Evolutionary conservation across 495 filamentous ascomycete genomes (phyloP).

Genomic region (Polyplosphaeria fusca): DNA sequence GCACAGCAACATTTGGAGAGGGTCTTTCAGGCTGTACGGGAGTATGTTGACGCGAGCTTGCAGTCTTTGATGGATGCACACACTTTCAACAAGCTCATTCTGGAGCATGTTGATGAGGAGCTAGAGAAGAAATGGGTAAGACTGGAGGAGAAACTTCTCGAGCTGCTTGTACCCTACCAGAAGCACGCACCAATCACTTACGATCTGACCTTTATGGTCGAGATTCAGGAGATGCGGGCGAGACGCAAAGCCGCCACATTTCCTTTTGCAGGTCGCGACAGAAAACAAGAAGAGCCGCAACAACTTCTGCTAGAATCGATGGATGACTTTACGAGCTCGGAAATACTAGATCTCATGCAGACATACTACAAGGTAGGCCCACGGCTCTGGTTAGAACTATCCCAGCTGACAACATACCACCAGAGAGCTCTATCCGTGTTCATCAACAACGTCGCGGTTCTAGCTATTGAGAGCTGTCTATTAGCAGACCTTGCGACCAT

Average conservation of each 20-base stretch:
- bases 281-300: not conserved
- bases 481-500: conserved; percentile 38
- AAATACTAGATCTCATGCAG: conserved; percentile 33
- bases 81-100: not conserved
- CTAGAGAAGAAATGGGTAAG: not conserved
- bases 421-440: conserved; percentile 61
- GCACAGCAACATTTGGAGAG: conserved; percentile 1
- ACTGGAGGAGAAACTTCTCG: conserved; percentile 1
- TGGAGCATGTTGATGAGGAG: conserved; percentile 1
- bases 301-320: conserved; percentile 13
- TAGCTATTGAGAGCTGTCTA: conserved; percentile 19
- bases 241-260: not conserved
- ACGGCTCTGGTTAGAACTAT: not conserved
- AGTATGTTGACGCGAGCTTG: conserved; percentile 5
- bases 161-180: conserved; percentile 3
- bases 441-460: conserved; percentile 56
- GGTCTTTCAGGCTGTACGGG: conserved; percentile 4
- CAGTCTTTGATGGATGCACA: conserved; percentile 1
- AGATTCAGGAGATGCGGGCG: conserved; percentile 6
- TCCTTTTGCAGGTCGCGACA: too few species aligned
- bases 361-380: conserved; percentile 38
- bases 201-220: conserved; percentile 9
- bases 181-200: conserved; percentile 9
- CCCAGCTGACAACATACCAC: conserved; percentile 20
- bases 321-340: conserved; percentile 24